Base-by-base conservation (phyloP, 352 stramenopile species). In the Phytophthora tentaculata region DNA sequence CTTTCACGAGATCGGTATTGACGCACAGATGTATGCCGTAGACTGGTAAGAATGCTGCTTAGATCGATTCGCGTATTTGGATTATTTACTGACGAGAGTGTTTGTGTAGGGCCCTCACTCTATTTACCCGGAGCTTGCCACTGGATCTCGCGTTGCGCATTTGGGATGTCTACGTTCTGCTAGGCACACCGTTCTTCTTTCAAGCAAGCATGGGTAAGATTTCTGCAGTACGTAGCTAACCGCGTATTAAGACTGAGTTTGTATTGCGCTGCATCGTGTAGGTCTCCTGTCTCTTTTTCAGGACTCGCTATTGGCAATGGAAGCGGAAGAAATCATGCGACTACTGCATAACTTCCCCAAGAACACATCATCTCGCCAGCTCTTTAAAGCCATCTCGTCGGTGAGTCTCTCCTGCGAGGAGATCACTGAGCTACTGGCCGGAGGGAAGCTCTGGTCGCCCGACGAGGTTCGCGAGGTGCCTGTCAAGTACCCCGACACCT, bases 111-210 rank as follows among this genome's bases (percentile, higher is more conserved):
- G 85, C 85, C 2, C 62, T 95, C 45, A 95, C 88, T 19, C 57
- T 96, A 9, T 96, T 96, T 50, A 95, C 86, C 23, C 70, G 86
- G 14, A 89, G 84, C 56, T 72, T 96, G 20, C 84, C 88, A 22
- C 59, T 96, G 13, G 74, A 90, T 35, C 57, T 95, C 12, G 88
- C 88, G 3, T 64, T 96, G 62, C 88, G 85, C 10, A 63, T 96
- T 6, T 95, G 86, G 88, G 88, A 96, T 68, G 89, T 86, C 70
- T 96, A 92, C 57, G 84, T 96, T 12, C 67, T 88, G 26, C 45
- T 94, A 14, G 86, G 88, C 37, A 91, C 88, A 45, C 76, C 86
- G 17, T 96, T 95, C 69, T 95, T 96, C 71, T 96, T 96, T 63
- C 88, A 95, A 54, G 86, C 86, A 7, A 93, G 85, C 69, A 88